phyloP scores from a whole-genome alignment of 192 early-diverging fungal genomes.

The Podila horticola region DNA sequence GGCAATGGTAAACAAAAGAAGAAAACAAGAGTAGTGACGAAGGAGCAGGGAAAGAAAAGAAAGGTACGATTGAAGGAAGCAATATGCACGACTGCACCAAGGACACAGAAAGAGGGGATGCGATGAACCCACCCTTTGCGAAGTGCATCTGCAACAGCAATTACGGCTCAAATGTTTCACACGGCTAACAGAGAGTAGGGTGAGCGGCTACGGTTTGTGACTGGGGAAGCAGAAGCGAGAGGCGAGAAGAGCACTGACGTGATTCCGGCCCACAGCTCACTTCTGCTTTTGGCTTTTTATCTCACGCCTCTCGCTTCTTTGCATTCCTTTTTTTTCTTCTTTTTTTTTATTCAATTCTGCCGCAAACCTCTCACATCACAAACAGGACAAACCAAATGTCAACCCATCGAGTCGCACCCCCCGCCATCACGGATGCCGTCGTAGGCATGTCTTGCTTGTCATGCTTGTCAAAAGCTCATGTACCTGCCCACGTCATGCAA shows the following conservation, averaged over 20 bases:
- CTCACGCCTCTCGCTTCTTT: neutral
- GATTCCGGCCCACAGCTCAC: neutral
- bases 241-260: neutral
- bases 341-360: no score
- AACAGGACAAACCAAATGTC: slow-evolving; percentile 9
- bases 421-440: slow-evolving; percentile 34
- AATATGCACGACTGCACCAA: neutral
- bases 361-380: neutral
- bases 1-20: neutral
- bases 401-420: slow-evolving; percentile 22
- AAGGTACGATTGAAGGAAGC: neutral
- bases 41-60: neutral
- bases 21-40: neutral
- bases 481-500: neutral
- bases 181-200: no score
- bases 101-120: neutral
- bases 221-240: neutral
- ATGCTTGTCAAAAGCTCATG: neutral
- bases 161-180: no score
- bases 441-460: slow-evolving; percentile 19
- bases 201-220: no score
- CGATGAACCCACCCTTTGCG: neutral
- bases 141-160: no score
- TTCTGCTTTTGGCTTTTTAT: neutral
- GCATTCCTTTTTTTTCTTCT: neutral